These are phyloP conservation scores for Antitrichia curtipendula DNA, from an alignment of 225 moss, liverwort and hornwort species.

Conservation along the genomic window DNA sequence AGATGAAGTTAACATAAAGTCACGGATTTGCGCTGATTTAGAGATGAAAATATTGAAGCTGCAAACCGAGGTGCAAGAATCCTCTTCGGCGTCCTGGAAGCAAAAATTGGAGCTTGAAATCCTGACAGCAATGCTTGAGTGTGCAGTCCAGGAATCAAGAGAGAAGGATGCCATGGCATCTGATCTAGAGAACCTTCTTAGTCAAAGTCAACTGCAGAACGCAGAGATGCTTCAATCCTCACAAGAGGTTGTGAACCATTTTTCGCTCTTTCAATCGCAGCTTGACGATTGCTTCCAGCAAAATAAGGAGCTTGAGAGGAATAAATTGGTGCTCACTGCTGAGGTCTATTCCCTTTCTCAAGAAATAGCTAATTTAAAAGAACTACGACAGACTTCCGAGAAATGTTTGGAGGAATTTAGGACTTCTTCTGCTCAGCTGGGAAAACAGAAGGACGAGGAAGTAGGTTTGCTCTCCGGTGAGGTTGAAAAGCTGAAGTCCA, in stretches of 20 bases:
- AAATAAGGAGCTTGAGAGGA: constrained; percentile 29
- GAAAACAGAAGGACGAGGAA: constrained; percentile 18
- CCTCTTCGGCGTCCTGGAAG: not conserved
- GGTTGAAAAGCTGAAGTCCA: constrained; percentile 8
- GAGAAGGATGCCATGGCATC: constrained; percentile 33
- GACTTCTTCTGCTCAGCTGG: not conserved
- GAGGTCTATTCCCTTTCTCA: constrained; percentile 19
- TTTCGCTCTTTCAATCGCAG: constrained; percentile 34
- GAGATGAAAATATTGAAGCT: not conserved
- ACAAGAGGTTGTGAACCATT: constrained; percentile 43
- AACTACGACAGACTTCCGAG: constrained; percentile 2
- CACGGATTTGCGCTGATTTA: not conserved
- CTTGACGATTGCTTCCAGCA: constrained; percentile 29
- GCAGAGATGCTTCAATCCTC: constrained; percentile 50
- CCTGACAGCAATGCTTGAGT: constrained; percentile 26
- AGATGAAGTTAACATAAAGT: not conserved
- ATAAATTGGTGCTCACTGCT: constrained; percentile 12
- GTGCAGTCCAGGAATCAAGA: constrained; percentile 12
- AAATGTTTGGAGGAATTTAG: not conserved
- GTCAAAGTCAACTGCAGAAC: constrained; percentile 40
- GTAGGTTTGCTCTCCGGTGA: not conserved
- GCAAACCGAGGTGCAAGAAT: constrained; percentile 4
- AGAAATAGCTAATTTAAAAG: constrained; percentile 1
- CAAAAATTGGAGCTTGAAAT: constrained; percentile 26
- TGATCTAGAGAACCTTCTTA: constrained; percentile 27